A percentile compares a stretch with the other conserved stretches of the same genome.
Conservation (phyloP, 2,329 filamentous ascomycete genomes). For the Fulvia fulva region DNA sequence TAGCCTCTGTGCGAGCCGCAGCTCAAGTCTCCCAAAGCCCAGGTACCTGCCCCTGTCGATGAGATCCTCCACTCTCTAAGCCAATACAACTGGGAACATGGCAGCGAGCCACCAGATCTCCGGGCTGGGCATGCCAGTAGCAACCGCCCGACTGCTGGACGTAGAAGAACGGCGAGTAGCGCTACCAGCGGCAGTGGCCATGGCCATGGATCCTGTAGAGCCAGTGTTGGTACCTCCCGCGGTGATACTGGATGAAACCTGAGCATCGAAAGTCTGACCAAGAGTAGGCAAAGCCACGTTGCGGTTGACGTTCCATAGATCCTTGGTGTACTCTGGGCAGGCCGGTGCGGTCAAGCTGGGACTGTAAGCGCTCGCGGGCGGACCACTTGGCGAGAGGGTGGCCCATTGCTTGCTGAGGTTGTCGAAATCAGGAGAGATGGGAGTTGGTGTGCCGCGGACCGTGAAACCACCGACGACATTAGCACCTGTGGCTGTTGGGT, state of each 20-base stretch:
- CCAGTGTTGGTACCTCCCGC: constrained; percentile 1
- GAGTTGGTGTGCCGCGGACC: constrained; percentile 68
- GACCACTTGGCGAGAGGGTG: constrained; percentile 64
- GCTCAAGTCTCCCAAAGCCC: no score
- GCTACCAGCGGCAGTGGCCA: neutral
- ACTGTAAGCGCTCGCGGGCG: constrained; percentile 63
- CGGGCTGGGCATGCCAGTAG: neutral
- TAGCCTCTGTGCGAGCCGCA: neutral
- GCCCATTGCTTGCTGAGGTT: constrained; percentile 77
- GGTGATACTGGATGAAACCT: constrained; percentile 7
- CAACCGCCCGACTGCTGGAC: neutral
- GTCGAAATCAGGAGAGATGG: constrained; percentile 69
- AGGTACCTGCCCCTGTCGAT: no score
- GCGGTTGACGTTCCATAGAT: constrained; percentile 69
- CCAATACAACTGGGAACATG: neutral
- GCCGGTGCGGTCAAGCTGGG: constrained; percentile 58
- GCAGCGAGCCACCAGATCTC: neutral
- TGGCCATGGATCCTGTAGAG: neutral
- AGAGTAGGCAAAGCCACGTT: constrained; percentile 66
- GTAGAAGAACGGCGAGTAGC: neutral
- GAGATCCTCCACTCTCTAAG: no score
- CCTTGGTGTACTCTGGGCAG: constrained; percentile 66
- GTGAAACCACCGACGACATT: constrained; percentile 63
- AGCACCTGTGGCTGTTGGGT: constrained; percentile 26
- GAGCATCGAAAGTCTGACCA: constrained; percentile 38